These are phyloP conservation scores for Niebla homalea DNA, from an alignment of 495 filamentous ascomycete genomes.

Conservation along the genomic window DNA sequence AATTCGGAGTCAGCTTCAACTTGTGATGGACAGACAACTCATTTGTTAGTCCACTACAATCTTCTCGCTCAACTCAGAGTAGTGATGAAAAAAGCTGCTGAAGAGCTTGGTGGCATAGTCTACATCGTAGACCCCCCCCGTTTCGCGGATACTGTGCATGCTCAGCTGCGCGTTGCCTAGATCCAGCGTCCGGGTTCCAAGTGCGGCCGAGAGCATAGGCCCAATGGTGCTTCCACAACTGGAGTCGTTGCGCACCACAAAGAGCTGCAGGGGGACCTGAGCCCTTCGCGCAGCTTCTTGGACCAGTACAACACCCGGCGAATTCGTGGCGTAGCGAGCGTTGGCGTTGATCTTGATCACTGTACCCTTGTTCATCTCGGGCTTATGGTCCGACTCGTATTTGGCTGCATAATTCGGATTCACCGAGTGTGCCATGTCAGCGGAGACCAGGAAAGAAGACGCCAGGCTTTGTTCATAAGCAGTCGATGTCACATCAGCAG, in stretches of 20 bases:
- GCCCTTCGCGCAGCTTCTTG: conserved; percentile 66
- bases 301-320: conserved; percentile 82
- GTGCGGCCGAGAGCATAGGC: conserved; percentile 74
- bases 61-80: conserved; percentile 61
- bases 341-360: conserved; percentile 99
- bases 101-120: conserved; percentile 79
- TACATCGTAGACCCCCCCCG: conserved; percentile 73
- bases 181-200: conserved; percentile 81
- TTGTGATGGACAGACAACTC: not conserved
- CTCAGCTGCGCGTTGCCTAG: conserved; percentile 89
- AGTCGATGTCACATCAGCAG: conserved; percentile 41
- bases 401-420: conserved; percentile 89
- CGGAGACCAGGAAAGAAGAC: conserved; percentile 88
- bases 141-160: conserved; percentile 97
- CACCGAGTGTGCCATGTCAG: conserved; percentile 92
- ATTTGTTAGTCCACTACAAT: conserved; percentile 55
- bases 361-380: conserved; percentile 89
- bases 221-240: conserved; percentile 93
- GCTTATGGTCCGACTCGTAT: conserved; percentile 81
- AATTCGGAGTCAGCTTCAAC: not conserved
- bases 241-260: conserved; percentile 92
- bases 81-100: conserved; percentile 73
- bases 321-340: conserved; percentile 88
- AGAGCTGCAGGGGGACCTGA: conserved; percentile 75
- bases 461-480: conserved; percentile 88